phyloP scores from a whole-genome alignment of 768 basidiomycete species.

The Boletus subparvulus region DNA sequence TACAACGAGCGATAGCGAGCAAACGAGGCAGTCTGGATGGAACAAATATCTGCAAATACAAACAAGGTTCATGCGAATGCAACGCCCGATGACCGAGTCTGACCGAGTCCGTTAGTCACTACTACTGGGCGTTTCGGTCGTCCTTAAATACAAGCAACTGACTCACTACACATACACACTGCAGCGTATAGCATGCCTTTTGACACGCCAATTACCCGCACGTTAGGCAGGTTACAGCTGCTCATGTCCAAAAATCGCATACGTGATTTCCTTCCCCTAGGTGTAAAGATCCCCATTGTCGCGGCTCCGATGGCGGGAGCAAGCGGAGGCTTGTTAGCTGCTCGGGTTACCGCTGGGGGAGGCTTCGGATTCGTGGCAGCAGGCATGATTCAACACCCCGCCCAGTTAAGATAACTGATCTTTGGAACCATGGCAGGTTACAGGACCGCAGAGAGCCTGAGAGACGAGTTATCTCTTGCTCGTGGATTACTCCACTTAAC shows the following conservation, averaged over 20 bases:
- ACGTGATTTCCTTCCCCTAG: conserved; percentile 32
- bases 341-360: conserved; percentile 62
- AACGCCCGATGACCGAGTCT: not conserved
- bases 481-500: conserved; percentile 40
- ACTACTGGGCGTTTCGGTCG: not conserved
- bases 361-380: conserved; percentile 76
- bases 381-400: conserved; percentile 37
- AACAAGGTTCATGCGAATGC: too few species aligned
- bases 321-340: conserved; percentile 59
- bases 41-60: conserved; percentile 39
- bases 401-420: not conserved
- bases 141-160: not conserved
- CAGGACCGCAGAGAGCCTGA: conserved; percentile 43
- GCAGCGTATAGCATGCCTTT: conserved; percentile 13
- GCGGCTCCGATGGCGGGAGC: conserved; percentile 72
- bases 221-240: conserved; percentile 43
- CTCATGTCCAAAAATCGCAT: not conserved
- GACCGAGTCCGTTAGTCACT: not conserved
- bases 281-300: conserved; percentile 57
- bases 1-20: conserved; percentile 20
- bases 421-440: conserved; percentile 41
- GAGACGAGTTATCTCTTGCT: conserved; percentile 53
- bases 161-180: not conserved
- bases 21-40: conserved; percentile 22
- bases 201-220: conserved; percentile 46